Percentiles rank a stretch among this genome's conserved stretches.
phyloP scores from a whole-genome alignment of 1,139 yeast species.

The Blastobotrys illinoisensis region DNA sequence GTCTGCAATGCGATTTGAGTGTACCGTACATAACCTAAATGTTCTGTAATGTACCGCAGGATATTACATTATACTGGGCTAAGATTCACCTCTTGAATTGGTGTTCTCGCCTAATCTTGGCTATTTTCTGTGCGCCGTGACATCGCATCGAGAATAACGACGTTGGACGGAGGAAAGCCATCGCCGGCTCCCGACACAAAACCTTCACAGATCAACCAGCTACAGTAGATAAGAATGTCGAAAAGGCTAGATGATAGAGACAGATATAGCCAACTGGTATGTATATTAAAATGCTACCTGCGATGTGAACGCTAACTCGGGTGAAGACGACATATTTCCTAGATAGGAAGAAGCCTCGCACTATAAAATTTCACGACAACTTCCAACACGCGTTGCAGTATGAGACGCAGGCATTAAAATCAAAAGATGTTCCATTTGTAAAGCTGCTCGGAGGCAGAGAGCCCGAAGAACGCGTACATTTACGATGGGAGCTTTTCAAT shows the following conservation, averaged over 20 bases:
- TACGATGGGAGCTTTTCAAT: conserved; percentile 36
- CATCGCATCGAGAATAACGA: too few relatives aligned
- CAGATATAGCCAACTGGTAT: background rate
- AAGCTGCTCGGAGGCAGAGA: conserved; percentile 38
- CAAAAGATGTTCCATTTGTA: conserved; percentile 32
- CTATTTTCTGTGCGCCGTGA: too few relatives aligned
- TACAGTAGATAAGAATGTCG: background rate
- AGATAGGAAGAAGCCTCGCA: background rate
- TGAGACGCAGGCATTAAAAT: background rate
- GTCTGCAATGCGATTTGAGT: too few relatives aligned
- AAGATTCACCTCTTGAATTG: too few relatives aligned
- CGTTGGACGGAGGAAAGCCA: too few relatives aligned
- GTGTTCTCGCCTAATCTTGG: too few relatives aligned
- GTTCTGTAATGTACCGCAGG: too few relatives aligned
- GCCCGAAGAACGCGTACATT: conserved; percentile 24
- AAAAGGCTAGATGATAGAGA: background rate
- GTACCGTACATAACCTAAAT: too few relatives aligned
- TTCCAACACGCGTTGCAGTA: background rate
- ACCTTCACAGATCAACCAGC: background rate
- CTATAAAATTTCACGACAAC: background rate
- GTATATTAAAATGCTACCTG: background rate
- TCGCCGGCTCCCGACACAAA: background rate
- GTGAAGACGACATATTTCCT: background rate
- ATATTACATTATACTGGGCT: too few relatives aligned
- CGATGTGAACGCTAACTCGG: background rate